Base-by-base conservation (phyloP, 768 basidiomycete genomes). In the Dioszegia aurantiaca region DNA sequence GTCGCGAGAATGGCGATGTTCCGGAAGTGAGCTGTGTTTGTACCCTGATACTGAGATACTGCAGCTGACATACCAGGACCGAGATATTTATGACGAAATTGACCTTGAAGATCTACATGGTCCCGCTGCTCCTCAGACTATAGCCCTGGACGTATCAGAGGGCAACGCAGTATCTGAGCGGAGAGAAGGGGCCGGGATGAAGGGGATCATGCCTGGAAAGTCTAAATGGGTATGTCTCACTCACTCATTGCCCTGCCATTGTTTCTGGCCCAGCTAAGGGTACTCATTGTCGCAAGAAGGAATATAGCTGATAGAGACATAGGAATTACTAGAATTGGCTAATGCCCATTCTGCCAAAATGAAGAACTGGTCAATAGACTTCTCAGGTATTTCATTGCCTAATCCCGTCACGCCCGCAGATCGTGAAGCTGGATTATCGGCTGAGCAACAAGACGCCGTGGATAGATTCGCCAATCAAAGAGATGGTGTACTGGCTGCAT, bases 101-200 rank as follows among this genome's bases (percentile, higher is more conserved):
- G 88, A 90, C 58, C 79, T 93, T 2, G 87, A 89, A 53, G 94
- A 98, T 70, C 80, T 98, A 26, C 86, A 85, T 64, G 87, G 86
- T 45, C 81, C 83, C 1, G 83, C 87, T 56, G 69, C 81, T 0
- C 82, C 87, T 0, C 70, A 78, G 21, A 89, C 89, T 2, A 87
- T 95, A 28, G 72, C 85, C 1, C 80, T 98, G 36, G 86, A 95
- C 60, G 91, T 95, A 85, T 86, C 87, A 76, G 88, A 89, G 65
- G 83, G 86, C 54, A 85, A 88, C 2, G 59, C 54, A 10, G 39
- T 85, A 4, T 79, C 84, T 26, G 58, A 66, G 12, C 61, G 62
- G 3, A 52, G 62, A 14, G 59, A 69, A 24, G 64, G 62, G 19
- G 28, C 28, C 2, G 42, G 49, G 2, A 21, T 23, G n/a, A 54